Percentiles rank a stretch among this genome's conserved stretches.
These are phyloP conservation scores for Blastocystis sp. DNA, from an alignment of 352 stramenopile species.

Conservation along the genomic window DNA sequence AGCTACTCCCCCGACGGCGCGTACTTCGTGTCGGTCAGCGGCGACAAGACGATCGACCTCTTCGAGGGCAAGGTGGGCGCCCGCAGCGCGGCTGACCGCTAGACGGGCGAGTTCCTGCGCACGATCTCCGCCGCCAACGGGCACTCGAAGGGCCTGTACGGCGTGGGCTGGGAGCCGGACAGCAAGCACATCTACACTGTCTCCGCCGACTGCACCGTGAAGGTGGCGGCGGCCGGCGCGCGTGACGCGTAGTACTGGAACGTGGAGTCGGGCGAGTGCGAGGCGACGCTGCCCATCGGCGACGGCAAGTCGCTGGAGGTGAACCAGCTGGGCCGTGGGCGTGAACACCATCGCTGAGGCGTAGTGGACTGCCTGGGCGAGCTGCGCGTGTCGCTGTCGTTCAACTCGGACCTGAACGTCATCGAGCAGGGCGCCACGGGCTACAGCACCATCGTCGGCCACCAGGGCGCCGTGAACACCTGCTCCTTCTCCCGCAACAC, in stretches of 20 bases:
- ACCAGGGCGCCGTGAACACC: conserved; percentile 55
- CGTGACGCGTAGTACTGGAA: conserved; percentile 58
- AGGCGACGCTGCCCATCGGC: conserved; percentile 34
- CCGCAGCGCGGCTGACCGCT: conserved; percentile 78
- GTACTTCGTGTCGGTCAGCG: conserved; percentile 79
- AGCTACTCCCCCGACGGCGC: conserved; percentile 80
- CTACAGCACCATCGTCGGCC: conserved; percentile 50
- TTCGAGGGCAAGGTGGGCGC: conserved; percentile 55
- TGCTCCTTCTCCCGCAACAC: conserved; percentile 69
- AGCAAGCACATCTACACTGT: conserved; percentile 80
- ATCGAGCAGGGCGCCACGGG: conserved; percentile 52
- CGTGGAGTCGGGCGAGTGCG: conserved; percentile 34
- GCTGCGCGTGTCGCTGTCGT: conserved; percentile 28
- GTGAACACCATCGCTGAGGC: neutral
- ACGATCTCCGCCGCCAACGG: conserved; percentile 72
- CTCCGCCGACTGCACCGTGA: conserved; percentile 82
- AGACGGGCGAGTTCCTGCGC: conserved; percentile 79
- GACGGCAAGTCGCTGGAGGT: conserved; percentile 55
- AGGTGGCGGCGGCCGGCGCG: conserved; percentile 75
- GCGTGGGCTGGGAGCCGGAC: conserved; percentile 81
- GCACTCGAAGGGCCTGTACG: conserved; percentile 82
- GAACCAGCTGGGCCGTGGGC: conserved; percentile 40
- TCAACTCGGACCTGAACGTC: conserved; percentile 62
- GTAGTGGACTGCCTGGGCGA: conserved; percentile 44
- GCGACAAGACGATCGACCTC: conserved; percentile 79